Base-by-base conservation (phyloP, 805 yeast species). In the Saccharomycodes ludwigii region DNA sequence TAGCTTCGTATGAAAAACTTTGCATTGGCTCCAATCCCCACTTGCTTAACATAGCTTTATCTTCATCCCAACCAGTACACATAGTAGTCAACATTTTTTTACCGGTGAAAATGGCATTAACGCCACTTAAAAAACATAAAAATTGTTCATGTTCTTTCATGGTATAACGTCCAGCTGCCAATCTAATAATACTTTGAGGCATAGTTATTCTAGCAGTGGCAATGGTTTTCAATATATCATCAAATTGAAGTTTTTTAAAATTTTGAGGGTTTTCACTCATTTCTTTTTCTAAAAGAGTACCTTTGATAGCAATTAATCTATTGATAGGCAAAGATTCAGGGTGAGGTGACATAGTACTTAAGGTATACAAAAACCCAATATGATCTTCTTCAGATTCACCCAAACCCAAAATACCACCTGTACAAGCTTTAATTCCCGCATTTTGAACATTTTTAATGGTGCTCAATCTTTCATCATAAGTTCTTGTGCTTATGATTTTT, bases 21-120 rank as follows among this genome's bases (percentile, higher is more conserved):
- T 64, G 56, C 75, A 71, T 68, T 28, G 76, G 76, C 40, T 52
- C 54, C 43, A 74, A 42, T 0, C 91, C 91, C 86, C 86, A 80
- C 43, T 66, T 71, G 5, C 54, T 48, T 19, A 80, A 56, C 83
- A 80, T 71, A 6, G 54, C 65, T 36, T 66, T 76, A 48, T 80
- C 91, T 44, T 78, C 86, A 28, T 79, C 83, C 86, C 88, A 80
- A 5, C 84, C 85, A 42, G 71, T 76, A 49, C 88, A 79, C 73
- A 74, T 71, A 4, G 91, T 81, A 2, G 91, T 80, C 35, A 80
- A 58, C 88, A 80, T 80, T 41, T 67, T 71, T 50, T 79, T 76
- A 22, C 91, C 91, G 1, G 86, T 80, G 53, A 80, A 80, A 24
- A 80, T 74, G 13, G 88, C 85, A 52, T 80, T 80, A 41, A 76